Percentiles rank a stretch among this genome's conserved stretches.
These are phyloP conservation scores for Prinsepia uniflora DNA, from an alignment of 306 rosid species.

Conservation along the genomic window DNA sequence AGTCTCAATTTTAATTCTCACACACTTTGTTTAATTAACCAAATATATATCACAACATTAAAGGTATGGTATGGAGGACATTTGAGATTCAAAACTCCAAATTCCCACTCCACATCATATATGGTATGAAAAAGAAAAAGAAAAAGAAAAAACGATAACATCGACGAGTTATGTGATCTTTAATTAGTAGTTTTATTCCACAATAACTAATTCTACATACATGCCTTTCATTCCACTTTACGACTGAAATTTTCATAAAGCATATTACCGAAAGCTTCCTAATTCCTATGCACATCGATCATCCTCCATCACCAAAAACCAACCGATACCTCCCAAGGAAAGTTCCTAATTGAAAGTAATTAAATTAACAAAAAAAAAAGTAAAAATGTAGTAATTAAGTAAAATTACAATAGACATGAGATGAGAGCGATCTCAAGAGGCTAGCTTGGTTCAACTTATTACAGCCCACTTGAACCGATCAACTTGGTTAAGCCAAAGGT, in stretches of 20 bases:
- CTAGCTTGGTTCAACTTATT: neutral
- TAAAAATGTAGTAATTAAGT: neutral
- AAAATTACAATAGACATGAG: neutral
- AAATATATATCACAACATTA: no score
- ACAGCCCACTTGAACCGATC: slow-evolving; percentile 71
- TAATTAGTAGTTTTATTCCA: neutral
- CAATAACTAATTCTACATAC: neutral
- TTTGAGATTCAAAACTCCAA: no score
- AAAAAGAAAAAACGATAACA: no score
- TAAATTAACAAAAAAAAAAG: neutral
- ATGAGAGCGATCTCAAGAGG: neutral
- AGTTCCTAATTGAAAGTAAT: no score
- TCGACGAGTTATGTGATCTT: no score
- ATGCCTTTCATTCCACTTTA: neutral
- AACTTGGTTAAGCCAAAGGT: slow-evolving; percentile 79
- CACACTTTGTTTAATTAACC: no score
- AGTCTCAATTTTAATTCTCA: no score
- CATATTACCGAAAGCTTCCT: neutral
- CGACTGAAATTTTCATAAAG: neutral
- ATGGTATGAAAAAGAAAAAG: no score
- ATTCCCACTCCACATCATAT: no score
- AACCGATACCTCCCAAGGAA: no score
- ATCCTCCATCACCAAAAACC: neutral
- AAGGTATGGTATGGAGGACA: no score
- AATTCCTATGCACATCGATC: neutral